Conservation (phyloP, 768 basidiomycete species). For the Auricularia sp. region DNA sequence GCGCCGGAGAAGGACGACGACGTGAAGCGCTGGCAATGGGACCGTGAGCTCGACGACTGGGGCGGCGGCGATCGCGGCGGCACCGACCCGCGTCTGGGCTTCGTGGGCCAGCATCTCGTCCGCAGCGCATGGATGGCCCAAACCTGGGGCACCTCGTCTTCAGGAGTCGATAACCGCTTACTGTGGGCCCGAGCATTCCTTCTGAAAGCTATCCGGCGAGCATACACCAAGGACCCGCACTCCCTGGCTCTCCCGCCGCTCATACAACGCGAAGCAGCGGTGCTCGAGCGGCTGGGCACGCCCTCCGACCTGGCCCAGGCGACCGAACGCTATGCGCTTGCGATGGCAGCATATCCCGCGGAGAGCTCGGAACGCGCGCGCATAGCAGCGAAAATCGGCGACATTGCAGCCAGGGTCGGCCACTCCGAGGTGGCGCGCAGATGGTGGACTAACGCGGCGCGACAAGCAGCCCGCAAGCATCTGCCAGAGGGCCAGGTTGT, state of each 20-base stretch:
- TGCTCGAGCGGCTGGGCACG: conserved; percentile 54
- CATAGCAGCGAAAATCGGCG: conserved; percentile 56
- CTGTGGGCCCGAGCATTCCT: conserved; percentile 47
- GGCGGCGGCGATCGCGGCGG: conserved; percentile 47
- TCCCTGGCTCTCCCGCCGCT: conserved; percentile 46
- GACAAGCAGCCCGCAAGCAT: conserved; percentile 3
- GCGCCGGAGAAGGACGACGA: conserved; percentile 41
- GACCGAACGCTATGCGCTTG: conserved; percentile 46
- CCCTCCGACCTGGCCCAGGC: conserved; percentile 41
- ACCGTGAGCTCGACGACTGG: conserved; percentile 53
- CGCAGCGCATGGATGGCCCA: conserved; percentile 66
- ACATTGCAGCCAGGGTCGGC: conserved; percentile 49
- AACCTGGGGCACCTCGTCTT: conserved; percentile 48
- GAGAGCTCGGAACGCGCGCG: conserved; percentile 39
- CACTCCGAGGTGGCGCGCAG: conserved; percentile 41
- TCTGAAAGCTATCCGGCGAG: conserved; percentile 29
- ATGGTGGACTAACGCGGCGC: conserved; percentile 61
- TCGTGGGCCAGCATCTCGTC: conserved; percentile 48
- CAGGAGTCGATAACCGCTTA: conserved; percentile 44
- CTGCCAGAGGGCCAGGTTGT: background rate
- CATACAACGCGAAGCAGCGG: conserved; percentile 41
- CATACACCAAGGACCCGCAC: conserved; percentile 29
- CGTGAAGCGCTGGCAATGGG: conserved; percentile 56
- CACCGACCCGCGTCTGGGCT: conserved; percentile 63
- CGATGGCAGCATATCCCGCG: conserved; percentile 39